Evolutionary conservation across 225 moss, liverwort and hornwort genomes (phyloP).

Genomic region (Straminergon stramineum): DNA sequence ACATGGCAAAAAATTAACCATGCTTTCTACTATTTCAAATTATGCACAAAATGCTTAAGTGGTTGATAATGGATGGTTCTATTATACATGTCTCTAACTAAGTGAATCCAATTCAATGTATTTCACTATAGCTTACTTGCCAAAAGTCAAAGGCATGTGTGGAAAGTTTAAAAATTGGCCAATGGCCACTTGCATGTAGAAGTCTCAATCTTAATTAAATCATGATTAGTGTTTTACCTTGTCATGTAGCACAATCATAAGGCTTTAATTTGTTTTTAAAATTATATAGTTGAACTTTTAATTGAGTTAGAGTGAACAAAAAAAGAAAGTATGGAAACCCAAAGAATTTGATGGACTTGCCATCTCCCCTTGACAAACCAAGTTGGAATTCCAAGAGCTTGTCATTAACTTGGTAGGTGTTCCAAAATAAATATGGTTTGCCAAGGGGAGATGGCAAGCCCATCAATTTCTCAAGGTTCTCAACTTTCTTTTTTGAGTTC

Average conservation of each 20-base stretch:
- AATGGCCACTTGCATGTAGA: not conserved
- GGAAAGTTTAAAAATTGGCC: not conserved
- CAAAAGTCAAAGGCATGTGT: not conserved
- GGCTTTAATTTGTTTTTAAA: not conserved
- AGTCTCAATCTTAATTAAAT: not conserved
- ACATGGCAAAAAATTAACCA: too few species aligned
- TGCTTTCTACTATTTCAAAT: too few species aligned
- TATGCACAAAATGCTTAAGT: too few species aligned
- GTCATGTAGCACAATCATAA: not conserved
- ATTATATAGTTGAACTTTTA: rapidly evolving
- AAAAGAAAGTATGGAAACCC: not conserved
- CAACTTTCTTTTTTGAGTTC: not conserved
- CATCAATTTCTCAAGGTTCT: not conserved
- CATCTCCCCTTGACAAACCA: rapidly evolving
- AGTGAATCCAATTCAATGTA: rapidly evolving
- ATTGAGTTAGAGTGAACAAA: rapidly evolving
- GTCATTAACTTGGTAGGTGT: not conserved
- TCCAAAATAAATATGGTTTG: not conserved
- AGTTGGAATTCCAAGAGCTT: not conserved
- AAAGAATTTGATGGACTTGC: not conserved
- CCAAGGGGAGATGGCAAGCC: rapidly evolving
- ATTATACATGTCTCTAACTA: too few species aligned
- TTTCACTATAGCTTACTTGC: rapidly evolving
- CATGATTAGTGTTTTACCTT: too few species aligned
- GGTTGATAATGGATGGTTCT: too few species aligned